Percentiles rank a stretch among this genome's conserved stretches.
These are phyloP conservation scores for Marasmius sp. DNA, from an alignment of 1,284 basidiomycete species.

Conservation along the genomic window DNA sequence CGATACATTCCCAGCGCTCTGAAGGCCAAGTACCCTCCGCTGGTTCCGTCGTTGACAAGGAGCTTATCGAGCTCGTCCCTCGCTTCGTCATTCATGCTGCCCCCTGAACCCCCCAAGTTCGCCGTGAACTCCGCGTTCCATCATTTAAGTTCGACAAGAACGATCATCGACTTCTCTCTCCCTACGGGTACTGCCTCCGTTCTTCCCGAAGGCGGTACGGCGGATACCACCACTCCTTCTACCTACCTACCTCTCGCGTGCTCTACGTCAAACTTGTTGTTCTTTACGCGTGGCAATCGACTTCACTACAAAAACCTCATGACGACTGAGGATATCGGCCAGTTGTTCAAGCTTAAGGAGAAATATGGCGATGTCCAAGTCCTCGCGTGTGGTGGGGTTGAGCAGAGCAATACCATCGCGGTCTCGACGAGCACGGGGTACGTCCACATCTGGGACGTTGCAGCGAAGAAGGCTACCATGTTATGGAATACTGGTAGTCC, in stretches of 20 bases:
- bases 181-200: slow-evolving; percentile 5
- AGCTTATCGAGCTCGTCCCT: slow-evolving; percentile 35
- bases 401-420: slow-evolving; percentile 41
- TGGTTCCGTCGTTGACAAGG: slow-evolving; percentile 28
- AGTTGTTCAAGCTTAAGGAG: slow-evolving; percentile 50
- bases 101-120: slow-evolving; percentile 22
- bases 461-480: slow-evolving; percentile 42
- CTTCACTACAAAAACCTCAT: slow-evolving; percentile 48
- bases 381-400: slow-evolving; percentile 40
- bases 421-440: slow-evolving; percentile 27
- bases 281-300: slow-evolving; percentile 52
- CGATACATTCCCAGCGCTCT: slow-evolving; percentile 6
- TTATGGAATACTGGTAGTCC: slow-evolving; percentile 31
- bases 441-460: slow-evolving; percentile 53
- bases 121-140: slow-evolving; percentile 37
- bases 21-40: background rate
- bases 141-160: slow-evolving; percentile 35
- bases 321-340: slow-evolving; percentile 41
- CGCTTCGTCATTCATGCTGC: slow-evolving; percentile 18
- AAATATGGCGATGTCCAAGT: slow-evolving; percentile 43
- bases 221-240: background rate
- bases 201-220: background rate
- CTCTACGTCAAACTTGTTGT: slow-evolving; percentile 41
- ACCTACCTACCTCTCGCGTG: slow-evolving; percentile 36
- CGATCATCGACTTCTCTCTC: slow-evolving; percentile 40